Evolutionary conservation across 169 alveolate genomes (phyloP), one percentile per base, ranked within the genome.

Genomic region (Plasmodium yoelii): DNA sequence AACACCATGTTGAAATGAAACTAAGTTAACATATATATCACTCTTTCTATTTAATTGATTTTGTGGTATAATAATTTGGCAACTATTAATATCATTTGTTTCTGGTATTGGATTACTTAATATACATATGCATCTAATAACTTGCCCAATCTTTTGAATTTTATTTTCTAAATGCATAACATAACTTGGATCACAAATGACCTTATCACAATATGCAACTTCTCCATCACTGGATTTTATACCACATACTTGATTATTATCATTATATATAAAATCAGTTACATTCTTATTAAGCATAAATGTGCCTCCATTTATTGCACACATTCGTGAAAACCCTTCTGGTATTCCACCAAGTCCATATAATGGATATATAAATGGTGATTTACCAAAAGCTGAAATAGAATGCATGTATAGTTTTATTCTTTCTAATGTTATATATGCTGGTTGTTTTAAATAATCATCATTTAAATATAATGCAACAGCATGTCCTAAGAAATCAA

Each of bases 291-390:
- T 97, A 61, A 98, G 94, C 99, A 98, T 98, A 94, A 96, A 98
- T 26, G 99, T 97, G 63, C 99, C 99, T 1, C 99, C 99, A 91
- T 98, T 96, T 64, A 98, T 96, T 75, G 99, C 99, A 84, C 98
- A 97, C 89, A 97, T 92, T 90, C 99, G 92, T 26, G 99, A 96
- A 93, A 97, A 97, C 42, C 99, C 99, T 92, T 98, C 99, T 9
- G 99, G 99, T 28, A 98, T 96, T n/a, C 99, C 99, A 47, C 99
- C 99, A 6, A 98, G 96, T 8, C 99, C 99, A 91, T 98, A 98
- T 24, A 98, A 94, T 7, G 99, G 99, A 86, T 98, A 98, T 59
- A 98, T 98, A 95, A 98, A 98, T 42, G 99, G 99, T 19, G 99
- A 96, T 65, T 97, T 96, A 22, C 99, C 99, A 90, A 98, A 98